These are phyloP conservation scores for Biscutella auriculata DNA, from an alignment of 441 rosid genomes.

Conservation along the genomic window DNA sequence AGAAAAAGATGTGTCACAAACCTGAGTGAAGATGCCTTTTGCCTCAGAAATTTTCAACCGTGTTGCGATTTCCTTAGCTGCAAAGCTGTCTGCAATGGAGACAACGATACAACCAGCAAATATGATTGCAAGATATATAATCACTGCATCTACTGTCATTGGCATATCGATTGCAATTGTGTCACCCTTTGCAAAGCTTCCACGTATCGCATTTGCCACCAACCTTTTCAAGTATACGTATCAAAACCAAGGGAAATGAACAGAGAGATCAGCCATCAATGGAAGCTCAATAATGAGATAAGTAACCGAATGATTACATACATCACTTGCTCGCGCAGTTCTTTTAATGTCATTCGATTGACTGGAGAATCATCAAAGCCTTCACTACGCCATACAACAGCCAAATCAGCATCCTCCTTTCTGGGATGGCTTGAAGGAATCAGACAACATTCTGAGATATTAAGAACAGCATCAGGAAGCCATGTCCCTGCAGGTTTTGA, in stretches of 20 bases:
- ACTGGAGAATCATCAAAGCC: constrained; percentile 35
- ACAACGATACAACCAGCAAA: constrained; percentile 67
- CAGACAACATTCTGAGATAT: constrained; percentile 71
- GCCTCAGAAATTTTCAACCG: constrained; percentile 66
- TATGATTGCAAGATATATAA: constrained; percentile 69
- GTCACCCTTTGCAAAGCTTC: constrained; percentile 56
- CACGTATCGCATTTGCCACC: constrained; percentile 65
- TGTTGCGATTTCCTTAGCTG: constrained; percentile 66
- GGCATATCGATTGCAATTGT: constrained; percentile 87
- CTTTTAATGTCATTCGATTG: constrained; percentile 42
- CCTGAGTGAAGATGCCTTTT: constrained; percentile 84
- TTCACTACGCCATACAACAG: constrained; percentile 74
- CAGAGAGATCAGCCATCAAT: not conserved
- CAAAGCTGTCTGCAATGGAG: constrained; percentile 91
- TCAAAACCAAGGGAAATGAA: no score
- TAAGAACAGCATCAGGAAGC: constrained; percentile 62
- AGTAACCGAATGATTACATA: constrained; percentile 22
- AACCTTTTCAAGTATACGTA: constrained; percentile 29
- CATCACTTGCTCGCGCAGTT: constrained; percentile 68
- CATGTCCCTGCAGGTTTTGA: constrained; percentile 51
- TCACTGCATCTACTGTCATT: constrained; percentile 68
- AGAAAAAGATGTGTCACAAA: constrained; percentile 6
- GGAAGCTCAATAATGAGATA: not conserved
- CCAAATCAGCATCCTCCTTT: constrained; percentile 43
- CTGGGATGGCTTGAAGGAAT: constrained; percentile 36